Conservation (phyloP, 495 filamentous ascomycete species). For the Penicillium odoratum region DNA sequence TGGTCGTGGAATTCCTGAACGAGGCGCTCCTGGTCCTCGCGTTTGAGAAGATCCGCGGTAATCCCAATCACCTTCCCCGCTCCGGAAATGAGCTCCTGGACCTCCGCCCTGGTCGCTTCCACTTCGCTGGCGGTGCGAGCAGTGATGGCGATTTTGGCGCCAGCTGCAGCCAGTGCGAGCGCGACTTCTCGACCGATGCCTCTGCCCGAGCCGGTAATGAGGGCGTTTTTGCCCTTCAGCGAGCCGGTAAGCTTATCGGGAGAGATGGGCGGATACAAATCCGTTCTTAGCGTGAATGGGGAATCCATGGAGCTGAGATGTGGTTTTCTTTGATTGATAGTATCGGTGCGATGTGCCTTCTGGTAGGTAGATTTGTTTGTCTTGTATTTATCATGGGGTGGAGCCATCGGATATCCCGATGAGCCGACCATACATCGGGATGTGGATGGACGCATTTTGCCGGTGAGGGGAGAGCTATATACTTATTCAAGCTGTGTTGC, state of each 20-base stretch:
- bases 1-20: not conserved
- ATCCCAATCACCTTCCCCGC: not conserved
- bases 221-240: constrained; percentile 50
- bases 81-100: not conserved
- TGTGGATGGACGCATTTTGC: too few relatives aligned
- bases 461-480: too few relatives aligned
- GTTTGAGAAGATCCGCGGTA: not conserved
- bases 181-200: constrained; percentile 73
- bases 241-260: not conserved
- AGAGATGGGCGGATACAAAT: not conserved
- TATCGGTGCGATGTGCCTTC: too few relatives aligned
- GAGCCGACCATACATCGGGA: too few relatives aligned
- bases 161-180: constrained; percentile 63
- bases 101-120: not conserved
- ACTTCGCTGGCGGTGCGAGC: not conserved
- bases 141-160: constrained; percentile 67
- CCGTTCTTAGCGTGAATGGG: not conserved
- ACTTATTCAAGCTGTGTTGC: too few relatives aligned
- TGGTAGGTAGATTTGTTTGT: too few relatives aligned
- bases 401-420: too few relatives aligned
- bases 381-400: too few relatives aligned
- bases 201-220: constrained; percentile 68
- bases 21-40: not conserved
- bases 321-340: too few relatives aligned
- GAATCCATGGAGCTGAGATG: not conserved